These are phyloP conservation scores for Phragmites australis DNA, from an alignment of 176 grass and related monocot species.

Conservation along the genomic window DNA sequence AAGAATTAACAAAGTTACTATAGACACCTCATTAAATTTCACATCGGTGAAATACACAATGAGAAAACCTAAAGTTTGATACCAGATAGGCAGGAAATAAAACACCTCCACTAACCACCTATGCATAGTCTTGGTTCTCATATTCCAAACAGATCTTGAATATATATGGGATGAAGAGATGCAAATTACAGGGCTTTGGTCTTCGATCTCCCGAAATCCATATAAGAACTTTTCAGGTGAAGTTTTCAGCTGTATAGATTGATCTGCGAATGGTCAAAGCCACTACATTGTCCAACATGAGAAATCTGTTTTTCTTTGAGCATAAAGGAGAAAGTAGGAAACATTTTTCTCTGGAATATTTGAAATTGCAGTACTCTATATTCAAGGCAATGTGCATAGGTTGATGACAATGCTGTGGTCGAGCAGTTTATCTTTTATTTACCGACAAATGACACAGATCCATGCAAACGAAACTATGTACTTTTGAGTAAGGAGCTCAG, in stretches of 20 bases:
- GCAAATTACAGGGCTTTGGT: not conserved
- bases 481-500: not conserved
- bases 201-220: not conserved
- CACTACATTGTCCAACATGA: not conserved
- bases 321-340: not conserved
- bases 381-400: not conserved
- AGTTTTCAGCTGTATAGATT: not conserved
- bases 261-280: not conserved
- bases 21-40: no score
- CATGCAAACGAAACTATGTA: not conserved
- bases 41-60: no score
- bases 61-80: no score
- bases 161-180: not conserved
- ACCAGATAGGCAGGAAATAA: no score
- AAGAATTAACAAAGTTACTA: no score
- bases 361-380: no score
- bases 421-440: not conserved
- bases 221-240: not conserved
- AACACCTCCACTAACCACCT: no score
- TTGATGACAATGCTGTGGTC: not conserved
- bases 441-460: not conserved
- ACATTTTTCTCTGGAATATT: not conserved
- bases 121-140: no score
- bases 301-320: no score
- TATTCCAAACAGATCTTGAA: no score